Percentiles rank a stretch among this genome's conserved stretches.
Conservation (phyloP, 495 filamentous ascomycete genomes). For the Sabuloglossum arenarium region DNA sequence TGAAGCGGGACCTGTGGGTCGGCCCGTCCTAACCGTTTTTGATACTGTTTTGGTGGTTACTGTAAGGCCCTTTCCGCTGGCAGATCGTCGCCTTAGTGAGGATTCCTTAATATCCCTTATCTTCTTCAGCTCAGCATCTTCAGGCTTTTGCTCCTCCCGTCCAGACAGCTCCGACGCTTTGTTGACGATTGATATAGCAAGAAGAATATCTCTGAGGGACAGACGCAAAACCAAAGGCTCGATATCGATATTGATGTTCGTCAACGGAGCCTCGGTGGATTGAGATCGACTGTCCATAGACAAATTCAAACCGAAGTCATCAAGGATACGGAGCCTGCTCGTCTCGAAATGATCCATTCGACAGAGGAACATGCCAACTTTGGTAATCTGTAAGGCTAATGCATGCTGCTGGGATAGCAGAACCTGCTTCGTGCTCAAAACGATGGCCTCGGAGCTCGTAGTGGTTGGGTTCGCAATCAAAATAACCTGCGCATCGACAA, state of each 20-base stretch:
- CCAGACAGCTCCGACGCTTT: constrained; percentile 78
- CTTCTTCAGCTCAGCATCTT: constrained; percentile 22
- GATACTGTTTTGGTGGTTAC: constrained; percentile 28
- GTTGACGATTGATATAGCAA: constrained; percentile 80
- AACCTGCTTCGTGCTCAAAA: constrained; percentile 83
- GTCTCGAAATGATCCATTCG: constrained; percentile 94
- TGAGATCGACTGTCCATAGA: constrained; percentile 61
- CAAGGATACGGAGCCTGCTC: constrained; percentile 68
- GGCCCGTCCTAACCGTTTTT: constrained; percentile 20
- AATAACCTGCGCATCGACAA: constrained; percentile 91
- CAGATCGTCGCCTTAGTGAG: constrained; percentile 36
- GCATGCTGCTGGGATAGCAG: constrained; percentile 87
- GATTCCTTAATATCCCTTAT: constrained; percentile 41
- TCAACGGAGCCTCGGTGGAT: constrained; percentile 42
- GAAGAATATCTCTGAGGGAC: constrained; percentile 81
- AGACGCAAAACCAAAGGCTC: constrained; percentile 85
- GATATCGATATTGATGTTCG: constrained; percentile 66
- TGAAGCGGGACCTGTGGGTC: constrained; percentile 12
- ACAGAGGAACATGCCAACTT: constrained; percentile 95
- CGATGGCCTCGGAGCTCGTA: constrained; percentile 81
- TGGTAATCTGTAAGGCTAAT: constrained; percentile 70
- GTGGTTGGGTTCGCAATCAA: constrained; percentile 86
- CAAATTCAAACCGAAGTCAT: constrained; percentile 82
- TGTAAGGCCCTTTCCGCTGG: constrained; percentile 41
- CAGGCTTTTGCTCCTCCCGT: constrained; percentile 16